A percentile compares a stretch with the other conserved stretches of the same genome.
These are phyloP conservation scores for Kingdonia uniflora DNA, from an alignment of 164 flowering plant species.

Conservation along the genomic window DNA sequence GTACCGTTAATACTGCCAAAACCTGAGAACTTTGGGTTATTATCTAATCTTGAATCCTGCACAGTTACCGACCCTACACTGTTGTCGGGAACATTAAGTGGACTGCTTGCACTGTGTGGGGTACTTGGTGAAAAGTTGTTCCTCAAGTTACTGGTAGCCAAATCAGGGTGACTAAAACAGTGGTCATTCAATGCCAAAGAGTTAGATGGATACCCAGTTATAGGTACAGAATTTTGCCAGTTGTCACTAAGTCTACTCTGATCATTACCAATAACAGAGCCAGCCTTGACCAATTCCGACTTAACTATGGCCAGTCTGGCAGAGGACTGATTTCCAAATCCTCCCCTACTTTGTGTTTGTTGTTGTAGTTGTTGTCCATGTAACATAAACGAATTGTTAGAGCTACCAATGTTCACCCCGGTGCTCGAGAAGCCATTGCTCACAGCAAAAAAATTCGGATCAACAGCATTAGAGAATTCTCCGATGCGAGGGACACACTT, in stretches of 20 bases:
- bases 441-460: not conserved
- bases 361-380: slow-evolving; percentile 28
- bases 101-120: slow-evolving; percentile 17
- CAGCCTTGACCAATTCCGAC: slow-evolving; percentile 13
- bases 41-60: slow-evolving; percentile 27
- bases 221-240: slow-evolving; percentile 40
- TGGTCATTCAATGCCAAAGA: slow-evolving; percentile 20
- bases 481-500: slow-evolving; percentile 13
- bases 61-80: slow-evolving; percentile 15
- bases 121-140: slow-evolving; percentile 22
- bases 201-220: slow-evolving; percentile 24
- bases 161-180: slow-evolving; percentile 16
- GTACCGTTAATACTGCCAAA: slow-evolving; percentile 9
- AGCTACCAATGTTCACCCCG: slow-evolving; percentile 18
- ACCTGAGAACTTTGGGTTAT: slow-evolving; percentile 15
- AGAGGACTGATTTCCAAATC: slow-evolving; percentile 27
- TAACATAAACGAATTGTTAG: slow-evolving; percentile 25
- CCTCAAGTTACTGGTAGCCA: slow-evolving; percentile 15
- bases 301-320: slow-evolving; percentile 14
- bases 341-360: slow-evolving; percentile 13
- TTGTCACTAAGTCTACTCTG: slow-evolving; percentile 26
- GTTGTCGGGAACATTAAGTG: slow-evolving; percentile 20
- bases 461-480: slow-evolving; percentile 14
- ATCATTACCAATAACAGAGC: slow-evolving; percentile 23
- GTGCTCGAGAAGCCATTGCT: slow-evolving; percentile 23